Evolutionary conservation across 73 alveolate species (phyloP).

Genomic region (Effrenium voratum): DNA sequence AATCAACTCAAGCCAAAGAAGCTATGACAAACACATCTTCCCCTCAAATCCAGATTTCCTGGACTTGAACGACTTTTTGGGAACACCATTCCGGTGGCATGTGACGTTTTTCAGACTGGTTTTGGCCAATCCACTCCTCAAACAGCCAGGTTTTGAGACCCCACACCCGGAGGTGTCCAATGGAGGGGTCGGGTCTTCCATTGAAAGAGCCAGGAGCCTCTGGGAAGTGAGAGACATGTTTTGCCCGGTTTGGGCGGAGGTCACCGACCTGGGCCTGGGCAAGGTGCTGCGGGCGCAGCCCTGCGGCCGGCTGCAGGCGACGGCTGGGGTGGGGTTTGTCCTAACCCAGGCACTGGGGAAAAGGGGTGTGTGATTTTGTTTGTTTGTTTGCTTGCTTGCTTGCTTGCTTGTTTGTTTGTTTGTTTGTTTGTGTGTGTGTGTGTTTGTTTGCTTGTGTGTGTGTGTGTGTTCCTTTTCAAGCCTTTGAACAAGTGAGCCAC

Average conservation of each 20-base stretch:
- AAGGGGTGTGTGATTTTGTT: not conserved
- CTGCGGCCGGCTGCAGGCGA: constrained; percentile 81
- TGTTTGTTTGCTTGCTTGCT: not conserved
- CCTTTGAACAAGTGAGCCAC: too few species aligned
- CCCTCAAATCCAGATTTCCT: too few species aligned
- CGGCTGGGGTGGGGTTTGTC: not conserved
- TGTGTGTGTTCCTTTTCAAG: not conserved
- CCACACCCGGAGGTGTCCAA: not conserved
- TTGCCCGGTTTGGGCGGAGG: not conserved
- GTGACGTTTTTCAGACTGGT: not conserved
- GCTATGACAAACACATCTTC: too few species aligned
- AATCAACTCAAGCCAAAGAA: too few species aligned
- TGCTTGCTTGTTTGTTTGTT: not conserved
- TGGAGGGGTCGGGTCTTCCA: too few species aligned
- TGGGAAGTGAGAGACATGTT: not conserved
- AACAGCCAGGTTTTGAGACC: not conserved
- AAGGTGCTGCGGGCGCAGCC: constrained; percentile 87
- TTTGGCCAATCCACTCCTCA: not conserved
- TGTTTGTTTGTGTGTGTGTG: not conserved
- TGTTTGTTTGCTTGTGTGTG: not conserved
- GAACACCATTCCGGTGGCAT: too few species aligned
- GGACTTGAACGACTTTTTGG: too few species aligned
- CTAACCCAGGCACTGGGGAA: not conserved
- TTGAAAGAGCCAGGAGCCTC: not conserved
- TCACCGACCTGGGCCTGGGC: constrained; percentile 75